Conservation (phyloP, 179 eudicot species). For the Carnegiea gigantea region DNA sequence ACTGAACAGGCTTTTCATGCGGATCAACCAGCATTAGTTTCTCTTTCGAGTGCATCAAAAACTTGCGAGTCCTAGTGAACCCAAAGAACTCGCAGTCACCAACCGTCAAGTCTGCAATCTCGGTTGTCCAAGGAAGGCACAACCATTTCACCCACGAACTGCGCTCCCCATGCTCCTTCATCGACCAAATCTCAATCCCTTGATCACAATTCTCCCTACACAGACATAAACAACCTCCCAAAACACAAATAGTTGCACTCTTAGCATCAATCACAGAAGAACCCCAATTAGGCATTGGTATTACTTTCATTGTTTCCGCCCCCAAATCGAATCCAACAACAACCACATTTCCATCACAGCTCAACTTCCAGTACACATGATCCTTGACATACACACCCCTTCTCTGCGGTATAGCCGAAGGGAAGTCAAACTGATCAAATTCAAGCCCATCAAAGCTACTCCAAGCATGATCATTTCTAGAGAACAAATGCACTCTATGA, state of each 20-base stretch:
- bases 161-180: not conserved
- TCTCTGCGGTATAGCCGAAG: not conserved
- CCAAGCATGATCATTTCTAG: slow-evolving; percentile 6
- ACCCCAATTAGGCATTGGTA: not conserved
- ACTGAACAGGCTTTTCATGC: not conserved
- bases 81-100: slow-evolving; percentile 7
- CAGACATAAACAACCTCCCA: not conserved
- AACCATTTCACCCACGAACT: not conserved
- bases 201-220: not conserved
- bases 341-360: not conserved
- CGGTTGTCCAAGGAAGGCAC: not conserved
- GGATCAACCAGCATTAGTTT: slow-evolving; percentile 2
- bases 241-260: not conserved
- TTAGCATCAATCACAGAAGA: not conserved
- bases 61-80: not conserved
- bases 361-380: slow-evolving; percentile 4
- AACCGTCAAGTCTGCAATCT: slow-evolving; percentile 2
- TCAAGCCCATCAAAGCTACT: slow-evolving; percentile 12
- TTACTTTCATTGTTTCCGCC: not conserved
- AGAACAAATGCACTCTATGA: slow-evolving; percentile 3
- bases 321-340: not conserved
- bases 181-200: not conserved
- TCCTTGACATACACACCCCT: not conserved
- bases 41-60: slow-evolving; percentile 5
- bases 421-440: slow-evolving; percentile 8